These are phyloP conservation scores for Candida boidinii DNA, from an alignment of 805 yeast genomes.

Conservation along the genomic window DNA sequence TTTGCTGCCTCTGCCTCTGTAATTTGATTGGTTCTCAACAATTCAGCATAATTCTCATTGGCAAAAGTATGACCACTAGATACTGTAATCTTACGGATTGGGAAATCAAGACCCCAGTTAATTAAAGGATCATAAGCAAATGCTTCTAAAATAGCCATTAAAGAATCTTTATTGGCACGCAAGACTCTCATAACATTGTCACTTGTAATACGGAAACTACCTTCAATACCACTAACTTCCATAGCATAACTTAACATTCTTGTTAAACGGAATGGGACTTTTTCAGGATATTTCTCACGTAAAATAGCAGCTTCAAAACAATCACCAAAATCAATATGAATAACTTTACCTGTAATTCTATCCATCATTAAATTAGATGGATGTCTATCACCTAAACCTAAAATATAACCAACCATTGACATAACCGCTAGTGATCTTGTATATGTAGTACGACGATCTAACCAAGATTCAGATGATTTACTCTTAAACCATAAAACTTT, in stretches of 20 bases:
- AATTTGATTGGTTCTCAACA: conserved; percentile 63
- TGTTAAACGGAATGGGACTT: conserved; percentile 94
- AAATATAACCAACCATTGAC: conserved; percentile 97
- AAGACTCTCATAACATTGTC: conserved; percentile 95
- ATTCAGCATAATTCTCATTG: conserved; percentile 59
- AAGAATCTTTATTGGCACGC: conserved; percentile 88
- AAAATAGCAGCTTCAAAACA: conserved; percentile 97
- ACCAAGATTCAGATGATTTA: conserved; percentile 94
- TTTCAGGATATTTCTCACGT: conserved; percentile 95
- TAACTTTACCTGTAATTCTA: conserved; percentile 87
- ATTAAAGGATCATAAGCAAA: conserved; percentile 98
- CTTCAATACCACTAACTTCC: conserved; percentile 99
- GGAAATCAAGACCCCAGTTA: conserved; percentile 97
- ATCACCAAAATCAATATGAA: conserved; percentile 98
- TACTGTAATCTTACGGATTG: conserved; percentile 68
- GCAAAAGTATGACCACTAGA: conserved; percentile 65
- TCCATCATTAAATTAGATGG: conserved; percentile 96
- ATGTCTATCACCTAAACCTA: conserved; percentile 96
- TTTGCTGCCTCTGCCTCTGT: conserved; percentile 69
- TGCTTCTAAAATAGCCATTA: conserved; percentile 97
- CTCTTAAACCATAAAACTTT: conserved; percentile 95
- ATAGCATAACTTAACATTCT: conserved; percentile 96
- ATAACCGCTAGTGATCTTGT: conserved; percentile 94
- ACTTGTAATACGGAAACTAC: conserved; percentile 91
- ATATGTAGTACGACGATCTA: conserved; percentile 92